Base-by-base conservation (phyloP, 2,329 filamentous ascomycete species). In the Aspergillus japonicus region DNA sequence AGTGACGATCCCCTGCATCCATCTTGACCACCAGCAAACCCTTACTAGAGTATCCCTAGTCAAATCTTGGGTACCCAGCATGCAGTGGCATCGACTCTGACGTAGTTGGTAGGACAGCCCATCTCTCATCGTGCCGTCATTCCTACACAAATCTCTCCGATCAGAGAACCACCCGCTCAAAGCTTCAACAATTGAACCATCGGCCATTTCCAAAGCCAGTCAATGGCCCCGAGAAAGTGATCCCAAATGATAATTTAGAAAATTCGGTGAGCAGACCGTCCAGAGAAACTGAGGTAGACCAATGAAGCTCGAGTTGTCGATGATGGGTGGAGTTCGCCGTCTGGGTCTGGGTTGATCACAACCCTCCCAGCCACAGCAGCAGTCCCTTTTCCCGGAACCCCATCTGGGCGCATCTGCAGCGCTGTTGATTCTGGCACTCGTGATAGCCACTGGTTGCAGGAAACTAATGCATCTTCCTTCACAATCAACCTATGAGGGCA, bases 1-100 rank as follows among this genome's bases (percentile, higher is more conserved):
- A 44, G 31, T 23, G 56, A 35, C 50, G 56, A 58, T 58, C 56
- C 42, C 56, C 50, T 58, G 56, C 56, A 58, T 54, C 56, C 56
- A 58, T 54, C 56, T 44, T 48, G 31, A 35, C 33, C 33, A 16
- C 14, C 29, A 31, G 39, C 35, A 29, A n/a, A 31, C 42, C 31
- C 55, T 29, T 21, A 23, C 44, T 35, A 12, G 4, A 35, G 33
- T 12, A 35, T 52, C 39, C 26, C 31, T 52, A 42, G 48, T 47
- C 23, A 21, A 24, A 16, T 33, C 47, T 58, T 58, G 56, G 56
- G 56, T 51, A 58, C 39, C 56, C 44, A 58, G 56, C 4, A 54
- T 58, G 39, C 44, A 19, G 16, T 44, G 39, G n/a, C 48, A 31
- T 31, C 47, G 19, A 26, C 29, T 26, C 47, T 58, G 56, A 58